phyloP scores from a whole-genome alignment of 345 rosid genomes.

The Aegle marmelos region DNA sequence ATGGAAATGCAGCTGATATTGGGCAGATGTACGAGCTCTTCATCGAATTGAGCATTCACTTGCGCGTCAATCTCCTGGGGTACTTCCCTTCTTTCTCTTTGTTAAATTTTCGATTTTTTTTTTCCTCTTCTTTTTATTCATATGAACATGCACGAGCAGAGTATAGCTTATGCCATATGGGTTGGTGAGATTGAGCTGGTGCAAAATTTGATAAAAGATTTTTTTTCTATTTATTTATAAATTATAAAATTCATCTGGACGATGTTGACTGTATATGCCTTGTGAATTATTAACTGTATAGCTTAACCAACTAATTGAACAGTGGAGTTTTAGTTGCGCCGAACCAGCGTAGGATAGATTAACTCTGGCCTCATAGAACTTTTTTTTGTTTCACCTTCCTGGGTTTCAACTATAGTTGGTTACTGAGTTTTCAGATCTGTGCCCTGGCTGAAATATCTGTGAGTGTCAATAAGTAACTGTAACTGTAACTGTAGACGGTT shows the following conservation, averaged over 20 bases:
- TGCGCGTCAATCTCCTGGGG: slow-evolving; percentile 95
- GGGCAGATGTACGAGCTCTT: slow-evolving; percentile 99
- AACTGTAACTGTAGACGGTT: background rate
- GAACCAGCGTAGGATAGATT: background rate
- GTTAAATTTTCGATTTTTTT: background rate
- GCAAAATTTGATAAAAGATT: background rate
- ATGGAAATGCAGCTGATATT: slow-evolving; percentile 92
- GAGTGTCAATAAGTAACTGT: background rate
- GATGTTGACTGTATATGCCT: background rate
- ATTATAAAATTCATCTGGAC: background rate
- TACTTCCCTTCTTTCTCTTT: slow-evolving; percentile 19
- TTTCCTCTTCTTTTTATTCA: background rate
- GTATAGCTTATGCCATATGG: background rate
- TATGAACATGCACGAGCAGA: background rate
- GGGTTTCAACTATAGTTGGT: background rate
- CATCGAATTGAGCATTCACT: slow-evolving; percentile 85
- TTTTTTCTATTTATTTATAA: background rate
- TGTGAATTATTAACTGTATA: background rate
- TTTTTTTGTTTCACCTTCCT: background rate
- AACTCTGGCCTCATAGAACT: background rate
- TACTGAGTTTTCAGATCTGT: slow-evolving; percentile 13
- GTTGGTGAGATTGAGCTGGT: background rate
- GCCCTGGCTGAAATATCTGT: background rate
- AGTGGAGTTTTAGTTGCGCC: background rate
- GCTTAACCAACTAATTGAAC: background rate